A percentile compares a stretch with the other conserved stretches of the same genome.
Evolutionary conservation across 2,329 filamentous ascomycete species (phyloP).

Genomic region (Cladosporium cucumerinum): DNA sequence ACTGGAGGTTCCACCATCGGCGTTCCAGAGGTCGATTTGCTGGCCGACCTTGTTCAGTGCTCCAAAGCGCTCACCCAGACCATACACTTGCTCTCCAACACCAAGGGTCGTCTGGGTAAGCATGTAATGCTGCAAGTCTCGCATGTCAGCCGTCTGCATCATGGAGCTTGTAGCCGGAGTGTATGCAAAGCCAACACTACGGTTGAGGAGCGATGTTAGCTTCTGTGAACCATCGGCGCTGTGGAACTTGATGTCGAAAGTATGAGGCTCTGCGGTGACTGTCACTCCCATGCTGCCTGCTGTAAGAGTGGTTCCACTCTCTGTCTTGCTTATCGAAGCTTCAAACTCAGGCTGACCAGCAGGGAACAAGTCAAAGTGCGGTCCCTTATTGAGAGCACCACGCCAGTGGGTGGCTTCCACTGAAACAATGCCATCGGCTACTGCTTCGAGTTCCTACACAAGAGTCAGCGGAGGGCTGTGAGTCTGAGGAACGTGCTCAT

Average conservation of each 20-base stretch:
- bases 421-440: constrained; percentile 58
- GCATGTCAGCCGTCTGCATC: constrained; percentile 53
- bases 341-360: constrained; percentile 46
- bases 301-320: constrained; percentile 48
- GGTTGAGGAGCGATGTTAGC: constrained; percentile 53
- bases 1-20: constrained; percentile 61
- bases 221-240: constrained; percentile 48
- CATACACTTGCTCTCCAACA: constrained; percentile 65
- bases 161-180: constrained; percentile 52
- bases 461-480: constrained; percentile 8
- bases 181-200: constrained; percentile 58
- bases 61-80: constrained; percentile 73
- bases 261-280: constrained; percentile 47
- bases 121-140: constrained; percentile 41
- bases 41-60: constrained; percentile 75
- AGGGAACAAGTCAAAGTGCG: constrained; percentile 58
- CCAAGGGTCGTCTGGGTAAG: constrained; percentile 46
- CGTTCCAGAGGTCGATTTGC: constrained; percentile 61
- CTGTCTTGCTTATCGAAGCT: constrained; percentile 40
- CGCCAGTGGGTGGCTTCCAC: constrained; percentile 58
- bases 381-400: constrained; percentile 51
- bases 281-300: constrained; percentile 55
- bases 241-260: constrained; percentile 57
- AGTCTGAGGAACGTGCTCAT: constrained; percentile 30
- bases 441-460: constrained; percentile 50